These are phyloP conservation scores for Trichosanthes cucumerina DNA, from an alignment of 306 rosid species.

Conservation along the genomic window DNA sequence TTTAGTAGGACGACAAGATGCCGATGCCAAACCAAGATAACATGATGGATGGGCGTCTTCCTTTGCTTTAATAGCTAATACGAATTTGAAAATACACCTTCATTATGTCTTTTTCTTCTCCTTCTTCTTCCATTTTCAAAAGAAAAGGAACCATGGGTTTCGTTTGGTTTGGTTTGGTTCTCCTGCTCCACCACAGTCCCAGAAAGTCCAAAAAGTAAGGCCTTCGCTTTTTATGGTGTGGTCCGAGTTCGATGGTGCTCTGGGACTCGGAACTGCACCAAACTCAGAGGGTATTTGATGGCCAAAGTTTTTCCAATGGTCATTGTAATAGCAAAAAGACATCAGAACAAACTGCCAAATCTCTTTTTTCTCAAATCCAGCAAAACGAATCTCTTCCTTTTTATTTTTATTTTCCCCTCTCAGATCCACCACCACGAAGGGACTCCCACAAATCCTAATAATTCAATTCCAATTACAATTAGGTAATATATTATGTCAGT, in stretches of 20 bases:
- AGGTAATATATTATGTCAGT: neutral
- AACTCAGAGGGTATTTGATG: neutral
- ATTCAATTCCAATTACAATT: neutral
- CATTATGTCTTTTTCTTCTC: neutral
- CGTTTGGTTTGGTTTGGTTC: neutral
- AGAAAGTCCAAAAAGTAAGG: neutral
- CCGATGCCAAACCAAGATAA: neutral
- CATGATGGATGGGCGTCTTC: neutral
- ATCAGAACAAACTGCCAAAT: neutral
- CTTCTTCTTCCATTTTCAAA: too few relatives aligned
- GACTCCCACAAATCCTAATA: neutral
- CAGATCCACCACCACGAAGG: neutral
- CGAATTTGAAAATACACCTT: neutral
- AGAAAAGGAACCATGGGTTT: neutral
- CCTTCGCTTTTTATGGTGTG: neutral
- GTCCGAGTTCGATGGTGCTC: neutral
- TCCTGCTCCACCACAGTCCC: neutral
- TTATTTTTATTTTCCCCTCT: neutral
- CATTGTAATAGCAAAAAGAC: neutral
- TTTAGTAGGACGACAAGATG: neutral
- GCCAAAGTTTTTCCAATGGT: neutral
- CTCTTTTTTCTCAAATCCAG: neutral
- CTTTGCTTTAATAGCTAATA: neutral
- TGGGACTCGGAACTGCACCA: neutral
- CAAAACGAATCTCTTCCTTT: neutral